Conservation (phyloP, 2,329 filamentous ascomycete species). For the Ophiostoma populinum region DNA sequence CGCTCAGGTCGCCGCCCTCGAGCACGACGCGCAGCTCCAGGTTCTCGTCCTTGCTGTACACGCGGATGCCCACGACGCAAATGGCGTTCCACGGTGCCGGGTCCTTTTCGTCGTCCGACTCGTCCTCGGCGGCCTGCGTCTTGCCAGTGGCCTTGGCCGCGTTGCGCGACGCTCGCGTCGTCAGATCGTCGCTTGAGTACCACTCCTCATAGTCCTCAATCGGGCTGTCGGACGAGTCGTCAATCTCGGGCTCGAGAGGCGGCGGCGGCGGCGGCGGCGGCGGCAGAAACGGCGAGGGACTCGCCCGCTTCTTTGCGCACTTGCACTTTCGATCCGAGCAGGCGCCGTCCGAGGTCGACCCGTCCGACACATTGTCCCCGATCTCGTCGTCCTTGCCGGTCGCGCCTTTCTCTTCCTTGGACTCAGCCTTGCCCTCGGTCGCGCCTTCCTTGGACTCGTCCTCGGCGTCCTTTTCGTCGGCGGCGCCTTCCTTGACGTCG, state of each 20-base stretch:
- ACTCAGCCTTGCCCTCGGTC: background rate
- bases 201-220: constrained; percentile 41
- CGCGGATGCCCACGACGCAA: constrained; percentile 40
- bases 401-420: background rate
- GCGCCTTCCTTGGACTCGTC: background rate
- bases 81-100: constrained; percentile 45
- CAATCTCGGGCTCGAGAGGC: constrained; percentile 16
- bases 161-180: constrained; percentile 20
- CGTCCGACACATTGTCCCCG: too few species aligned
- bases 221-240: constrained; percentile 41
- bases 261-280: constrained; percentile 5
- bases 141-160: constrained; percentile 18
- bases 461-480: background rate
- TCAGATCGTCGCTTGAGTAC: constrained; percentile 41
- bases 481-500: background rate
- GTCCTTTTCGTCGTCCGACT: constrained; percentile 37
- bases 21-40: constrained; percentile 37
- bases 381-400: background rate
- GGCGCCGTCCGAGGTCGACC: too few species aligned
- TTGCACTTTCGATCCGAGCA: too few species aligned
- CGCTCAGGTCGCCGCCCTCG: constrained; percentile 34
- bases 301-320: background rate
- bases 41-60: constrained; percentile 39
- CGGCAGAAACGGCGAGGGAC: too few species aligned
- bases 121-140: constrained; percentile 25